A percentile compares a stretch with the other conserved stretches of the same genome.
Conservation (phyloP, 306 rosid genomes). For the Cercis canadensis region DNA sequence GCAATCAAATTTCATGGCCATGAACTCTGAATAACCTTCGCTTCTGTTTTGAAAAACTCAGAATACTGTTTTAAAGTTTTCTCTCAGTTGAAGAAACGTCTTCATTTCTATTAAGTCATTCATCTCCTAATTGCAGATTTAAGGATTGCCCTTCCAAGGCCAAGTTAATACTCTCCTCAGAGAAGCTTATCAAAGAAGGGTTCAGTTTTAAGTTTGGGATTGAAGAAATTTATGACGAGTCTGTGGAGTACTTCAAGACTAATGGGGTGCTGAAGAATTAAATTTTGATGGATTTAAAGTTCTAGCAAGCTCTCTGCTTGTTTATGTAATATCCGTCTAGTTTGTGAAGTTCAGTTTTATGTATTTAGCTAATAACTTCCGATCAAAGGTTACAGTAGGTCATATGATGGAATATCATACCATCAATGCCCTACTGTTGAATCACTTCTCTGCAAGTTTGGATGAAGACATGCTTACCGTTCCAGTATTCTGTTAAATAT, state of each 20-base stretch:
- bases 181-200: slow-evolving; percentile 78
- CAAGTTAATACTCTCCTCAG: slow-evolving; percentile 65
- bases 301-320: slow-evolving; percentile 12
- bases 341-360: slow-evolving; percentile 13
- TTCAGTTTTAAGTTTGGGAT: slow-evolving; percentile 68
- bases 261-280: slow-evolving; percentile 59
- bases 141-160: slow-evolving; percentile 63
- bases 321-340: slow-evolving; percentile 11
- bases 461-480: neutral
- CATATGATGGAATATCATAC: neutral
- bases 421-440: slow-evolving; percentile 1
- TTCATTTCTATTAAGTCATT: neutral
- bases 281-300: slow-evolving; percentile 18
- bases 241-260: slow-evolving; percentile 69
- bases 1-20: too few species aligned
- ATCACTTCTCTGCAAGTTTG: neutral
- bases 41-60: too few species aligned
- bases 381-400: slow-evolving; percentile 24
- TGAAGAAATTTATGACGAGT: slow-evolving; percentile 67
- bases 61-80: neutral
- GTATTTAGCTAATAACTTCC: neutral
- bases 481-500: neutral
- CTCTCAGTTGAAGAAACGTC: neutral
- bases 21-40: too few species aligned
- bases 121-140: slow-evolving; percentile 59